These are phyloP conservation scores for Raffaelea deltoideospora DNA, from an alignment of 2,329 filamentous ascomycete species.

Conservation along the genomic window DNA sequence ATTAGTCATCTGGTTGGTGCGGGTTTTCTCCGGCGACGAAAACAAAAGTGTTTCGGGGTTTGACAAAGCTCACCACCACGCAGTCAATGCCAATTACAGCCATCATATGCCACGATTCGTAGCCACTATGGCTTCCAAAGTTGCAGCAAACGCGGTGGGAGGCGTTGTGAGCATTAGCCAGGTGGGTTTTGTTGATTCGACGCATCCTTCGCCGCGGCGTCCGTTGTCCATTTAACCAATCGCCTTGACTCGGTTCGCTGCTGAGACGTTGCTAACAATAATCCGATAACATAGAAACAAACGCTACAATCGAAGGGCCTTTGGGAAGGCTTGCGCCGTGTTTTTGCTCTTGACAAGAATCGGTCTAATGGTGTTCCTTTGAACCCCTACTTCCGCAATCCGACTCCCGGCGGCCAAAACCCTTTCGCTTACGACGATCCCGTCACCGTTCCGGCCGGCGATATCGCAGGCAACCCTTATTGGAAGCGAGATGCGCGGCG, in stretches of 20 bases:
- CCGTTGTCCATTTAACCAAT: neutral
- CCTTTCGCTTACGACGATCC: constrained; percentile 65
- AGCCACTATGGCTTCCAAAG: constrained; percentile 43
- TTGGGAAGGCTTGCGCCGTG: constrained; percentile 69
- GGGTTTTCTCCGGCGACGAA: too few relatives aligned
- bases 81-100: too few relatives aligned
- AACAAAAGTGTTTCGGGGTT: neutral
- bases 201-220: neutral
- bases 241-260: neutral
- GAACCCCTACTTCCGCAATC: constrained; percentile 84
- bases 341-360: constrained; percentile 68
- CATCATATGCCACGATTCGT: too few relatives aligned
- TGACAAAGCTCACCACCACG: too few relatives aligned
- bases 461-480: constrained; percentile 85
- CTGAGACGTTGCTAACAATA: too few relatives aligned
- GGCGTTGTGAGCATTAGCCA: constrained; percentile 41
- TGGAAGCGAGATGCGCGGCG: constrained; percentile 88
- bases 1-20: too few relatives aligned
- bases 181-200: constrained; percentile 33
- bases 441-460: constrained; percentile 67
- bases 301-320: constrained; percentile 79
- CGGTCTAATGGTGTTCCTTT: constrained; percentile 86
- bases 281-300: constrained; percentile 98
- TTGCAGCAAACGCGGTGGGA: constrained; percentile 37
- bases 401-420: constrained; percentile 59